Percentiles rank a stretch among this genome's conserved stretches.
phyloP scores from a whole-genome alignment of 257 asterid species.

The Penstemon eatonii region DNA sequence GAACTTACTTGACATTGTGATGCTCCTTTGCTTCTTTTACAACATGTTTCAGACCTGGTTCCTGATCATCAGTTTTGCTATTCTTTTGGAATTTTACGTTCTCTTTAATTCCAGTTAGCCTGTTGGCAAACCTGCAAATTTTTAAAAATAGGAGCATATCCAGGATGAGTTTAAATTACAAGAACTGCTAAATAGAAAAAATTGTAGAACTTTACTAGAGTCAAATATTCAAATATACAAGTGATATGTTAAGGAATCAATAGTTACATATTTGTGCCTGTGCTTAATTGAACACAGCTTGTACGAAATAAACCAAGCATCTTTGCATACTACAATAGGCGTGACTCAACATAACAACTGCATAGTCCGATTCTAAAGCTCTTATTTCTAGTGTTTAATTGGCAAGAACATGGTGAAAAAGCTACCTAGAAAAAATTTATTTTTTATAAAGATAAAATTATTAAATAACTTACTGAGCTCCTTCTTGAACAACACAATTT shows the following conservation, averaged over 20 bases:
- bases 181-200: not conserved
- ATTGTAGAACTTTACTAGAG: not conserved
- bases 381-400: not conserved
- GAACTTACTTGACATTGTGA: conserved; percentile 65
- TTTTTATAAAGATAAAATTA: not conserved
- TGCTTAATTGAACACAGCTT: not conserved
- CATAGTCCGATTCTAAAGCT: not conserved
- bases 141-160: not conserved
- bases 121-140: conserved; percentile 72
- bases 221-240: not conserved
- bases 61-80: conserved; percentile 39
- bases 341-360: not conserved
- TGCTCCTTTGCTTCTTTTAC: conserved; percentile 67
- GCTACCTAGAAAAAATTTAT: not conserved
- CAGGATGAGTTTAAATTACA: not conserved
- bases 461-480: conserved; percentile 56
- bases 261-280: not conserved
- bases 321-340: not conserved
- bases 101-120: conserved; percentile 85
- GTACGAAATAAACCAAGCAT: not conserved
- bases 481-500: conserved; percentile 95
- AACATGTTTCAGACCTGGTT: conserved; percentile 68
- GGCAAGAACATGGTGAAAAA: not conserved
- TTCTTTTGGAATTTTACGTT: conserved; percentile 74
- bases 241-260: too few relatives aligned